Evolutionary conservation across 352 stramenopile genomes (phyloP).

Genomic region (Phytopythium montanum): DNA sequence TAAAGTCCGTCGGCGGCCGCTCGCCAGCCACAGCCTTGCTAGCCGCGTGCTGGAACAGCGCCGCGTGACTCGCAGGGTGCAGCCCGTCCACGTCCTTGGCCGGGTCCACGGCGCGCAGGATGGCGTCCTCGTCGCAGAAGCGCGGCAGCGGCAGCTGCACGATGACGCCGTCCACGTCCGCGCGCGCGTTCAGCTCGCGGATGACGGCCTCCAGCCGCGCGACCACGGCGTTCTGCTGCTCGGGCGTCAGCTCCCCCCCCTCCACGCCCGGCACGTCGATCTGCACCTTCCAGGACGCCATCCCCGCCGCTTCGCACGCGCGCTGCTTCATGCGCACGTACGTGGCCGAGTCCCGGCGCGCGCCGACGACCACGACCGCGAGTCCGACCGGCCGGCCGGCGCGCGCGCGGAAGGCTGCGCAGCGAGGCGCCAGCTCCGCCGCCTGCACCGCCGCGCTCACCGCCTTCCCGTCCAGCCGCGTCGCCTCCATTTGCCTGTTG

Average conservation of each 20-base stretch:
- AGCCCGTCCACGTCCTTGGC: conserved; percentile 99
- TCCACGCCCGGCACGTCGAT: conserved; percentile 24
- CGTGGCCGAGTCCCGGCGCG: conserved; percentile 93
- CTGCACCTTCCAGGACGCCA: conserved; percentile 85
- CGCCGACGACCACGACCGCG: conserved; percentile 97
- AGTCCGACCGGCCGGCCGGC: conserved; percentile 87
- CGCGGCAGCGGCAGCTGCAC: conserved; percentile 89
- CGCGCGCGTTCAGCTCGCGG: conserved; percentile 54
- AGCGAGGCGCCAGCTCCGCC: conserved; percentile 79
- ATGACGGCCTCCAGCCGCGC: conserved; percentile 52
- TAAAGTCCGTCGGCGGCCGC: conserved; percentile 61
- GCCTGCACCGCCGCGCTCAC: conserved; percentile 81
- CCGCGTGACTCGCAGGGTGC: conserved; percentile 96
- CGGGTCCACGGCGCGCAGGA: conserved; percentile 90
- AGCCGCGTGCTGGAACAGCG: conserved; percentile 78
- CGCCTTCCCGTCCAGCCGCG: conserved; percentile 78
- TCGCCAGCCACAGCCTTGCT: conserved; percentile 27
- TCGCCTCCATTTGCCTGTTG: neutral
- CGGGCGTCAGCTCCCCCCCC: conserved; percentile 9
- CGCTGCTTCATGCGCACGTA: conserved; percentile 99
- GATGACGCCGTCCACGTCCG: conserved; percentile 83
- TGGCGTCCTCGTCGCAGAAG: conserved; percentile 93
- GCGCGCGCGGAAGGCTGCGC: conserved; percentile 35
- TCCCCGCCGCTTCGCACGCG: conserved; percentile 92
- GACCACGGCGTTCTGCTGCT: conserved; percentile 18